A percentile compares a stretch with the other conserved stretches of the same genome.
These are phyloP conservation scores for Licmophora abbreviata DNA, from an alignment of 108 stramenopile genomes.

Conservation along the genomic window DNA sequence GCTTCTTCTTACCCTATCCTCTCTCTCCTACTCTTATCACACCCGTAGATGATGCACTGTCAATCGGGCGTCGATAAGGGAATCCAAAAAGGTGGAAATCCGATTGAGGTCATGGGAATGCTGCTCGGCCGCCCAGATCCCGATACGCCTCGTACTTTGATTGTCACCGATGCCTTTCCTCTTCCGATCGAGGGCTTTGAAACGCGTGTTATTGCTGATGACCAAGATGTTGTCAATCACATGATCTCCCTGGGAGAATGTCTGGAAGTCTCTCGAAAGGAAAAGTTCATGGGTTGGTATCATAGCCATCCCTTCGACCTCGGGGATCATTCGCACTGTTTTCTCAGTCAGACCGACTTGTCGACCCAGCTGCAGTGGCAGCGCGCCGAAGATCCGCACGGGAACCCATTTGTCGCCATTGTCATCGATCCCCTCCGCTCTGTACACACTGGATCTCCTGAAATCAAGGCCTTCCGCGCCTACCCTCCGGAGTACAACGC, in stretches of 20 bases:
- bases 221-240: conserved; percentile 90
- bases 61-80: conserved; percentile 97
- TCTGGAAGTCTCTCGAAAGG: conserved; percentile 84
- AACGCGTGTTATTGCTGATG: conserved; percentile 93
- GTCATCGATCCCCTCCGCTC: conserved; percentile 89
- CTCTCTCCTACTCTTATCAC: too few relatives aligned
- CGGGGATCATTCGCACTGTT: conserved; percentile 84
- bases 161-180: conserved; percentile 95
- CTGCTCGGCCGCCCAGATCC: conserved; percentile 81
- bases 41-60: conserved; percentile 85
- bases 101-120: conserved; percentile 94
- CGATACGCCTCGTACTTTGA: conserved; percentile 42
- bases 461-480: conserved; percentile 94
- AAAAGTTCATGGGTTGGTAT: conserved; percentile 95
- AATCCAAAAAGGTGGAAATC: conserved; percentile 83
- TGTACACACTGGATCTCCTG: conserved; percentile 55
- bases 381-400: conserved; percentile 90
- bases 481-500: conserved; percentile 88
- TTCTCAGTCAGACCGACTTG: conserved; percentile 90
- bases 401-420: conserved; percentile 95
- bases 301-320: conserved; percentile 98
- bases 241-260: conserved; percentile 94
- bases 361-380: conserved; percentile 96
- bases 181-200: conserved; percentile 97
- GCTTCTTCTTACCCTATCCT: background rate